Percentiles rank a stretch among this genome's conserved stretches.
phyloP scores from a whole-genome alignment of 345 rosid genomes.

The Noccaea caerulescens region DNA sequence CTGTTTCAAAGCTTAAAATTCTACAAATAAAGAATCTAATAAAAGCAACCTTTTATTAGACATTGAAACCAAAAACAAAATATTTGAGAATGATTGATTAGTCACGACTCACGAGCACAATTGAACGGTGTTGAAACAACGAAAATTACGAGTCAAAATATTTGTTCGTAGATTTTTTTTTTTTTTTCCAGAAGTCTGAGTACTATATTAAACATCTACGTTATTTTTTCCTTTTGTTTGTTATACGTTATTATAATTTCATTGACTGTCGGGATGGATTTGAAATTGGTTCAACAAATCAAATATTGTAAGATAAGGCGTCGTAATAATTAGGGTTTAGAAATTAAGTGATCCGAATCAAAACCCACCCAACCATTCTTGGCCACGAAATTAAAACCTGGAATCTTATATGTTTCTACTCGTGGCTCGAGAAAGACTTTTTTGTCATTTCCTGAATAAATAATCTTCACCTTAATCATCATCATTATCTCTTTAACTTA shows the following conservation, averaged over 20 bases:
- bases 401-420: conserved; percentile 11
- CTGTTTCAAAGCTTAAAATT: background rate
- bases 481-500: conserved; percentile 11
- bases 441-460: conserved; percentile 10
- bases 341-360: conserved; percentile 11
- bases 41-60: conserved; percentile 6
- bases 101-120: no score
- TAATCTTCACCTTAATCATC: conserved; percentile 24
- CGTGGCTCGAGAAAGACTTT: conserved; percentile 37
- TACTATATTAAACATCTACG: background rate
- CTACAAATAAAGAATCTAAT: background rate
- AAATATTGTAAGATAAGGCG: conserved; percentile 10
- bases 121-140: background rate
- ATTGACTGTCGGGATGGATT: conserved; percentile 15
- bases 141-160: background rate
- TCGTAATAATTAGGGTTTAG: conserved; percentile 21
- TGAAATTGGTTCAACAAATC: conserved; percentile 16
- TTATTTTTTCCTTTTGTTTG: background rate
- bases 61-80: background rate
- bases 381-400: conserved; percentile 25
- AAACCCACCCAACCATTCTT: conserved; percentile 20
- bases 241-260: background rate
- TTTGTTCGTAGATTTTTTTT: background rate
- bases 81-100: background rate
- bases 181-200: background rate